A percentile compares a stretch with the other conserved stretches of the same genome.
phyloP scores from a whole-genome alignment of 1,139 yeast genomes.

The Suhomyces taliae region DNA sequence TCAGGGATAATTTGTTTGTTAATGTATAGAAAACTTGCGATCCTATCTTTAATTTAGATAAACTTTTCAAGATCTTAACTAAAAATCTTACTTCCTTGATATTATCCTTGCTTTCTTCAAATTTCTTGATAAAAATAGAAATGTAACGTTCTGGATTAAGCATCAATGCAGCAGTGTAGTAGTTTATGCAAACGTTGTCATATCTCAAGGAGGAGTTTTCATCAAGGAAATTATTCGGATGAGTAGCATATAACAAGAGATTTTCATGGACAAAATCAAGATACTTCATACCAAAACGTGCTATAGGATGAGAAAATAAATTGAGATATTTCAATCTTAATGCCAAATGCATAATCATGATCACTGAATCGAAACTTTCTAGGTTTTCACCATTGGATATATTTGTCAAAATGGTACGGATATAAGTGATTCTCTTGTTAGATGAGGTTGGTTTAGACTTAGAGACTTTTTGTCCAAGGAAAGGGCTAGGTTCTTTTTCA shows the following conservation, averaged over 20 bases:
- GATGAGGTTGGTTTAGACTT: slow-evolving; percentile 21
- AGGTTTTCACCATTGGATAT: slow-evolving; percentile 35
- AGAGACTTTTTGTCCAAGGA: background rate
- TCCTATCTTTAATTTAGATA: slow-evolving; percentile 33
- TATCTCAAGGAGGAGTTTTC: slow-evolving; percentile 13
- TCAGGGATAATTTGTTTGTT: slow-evolving; percentile 23
- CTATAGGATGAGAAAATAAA: slow-evolving; percentile 38
- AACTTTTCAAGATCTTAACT: slow-evolving; percentile 40
- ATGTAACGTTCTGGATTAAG: slow-evolving; percentile 39
- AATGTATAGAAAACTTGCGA: slow-evolving; percentile 22
- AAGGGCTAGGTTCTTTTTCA: slow-evolving; percentile 21
- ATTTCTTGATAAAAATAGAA: slow-evolving; percentile 25
- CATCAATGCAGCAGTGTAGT: slow-evolving; percentile 44
- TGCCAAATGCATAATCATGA: slow-evolving; percentile 45
- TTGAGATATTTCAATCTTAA: slow-evolving; percentile 30
- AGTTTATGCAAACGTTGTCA: slow-evolving; percentile 35
- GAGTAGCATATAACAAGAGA: slow-evolving; percentile 11
- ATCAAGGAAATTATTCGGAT: slow-evolving; percentile 8
- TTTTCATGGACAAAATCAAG: slow-evolving; percentile 40
- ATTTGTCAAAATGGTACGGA: slow-evolving; percentile 36
- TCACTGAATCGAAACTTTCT: slow-evolving; percentile 44
- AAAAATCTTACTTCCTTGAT: slow-evolving; percentile 32
- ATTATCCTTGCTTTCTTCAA: slow-evolving; percentile 27
- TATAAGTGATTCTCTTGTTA: slow-evolving; percentile 36
- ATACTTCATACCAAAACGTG: slow-evolving; percentile 40